Evolutionary conservation across 331 rosid genomes (phyloP).

Genomic region (Rosa hybrid): DNA sequence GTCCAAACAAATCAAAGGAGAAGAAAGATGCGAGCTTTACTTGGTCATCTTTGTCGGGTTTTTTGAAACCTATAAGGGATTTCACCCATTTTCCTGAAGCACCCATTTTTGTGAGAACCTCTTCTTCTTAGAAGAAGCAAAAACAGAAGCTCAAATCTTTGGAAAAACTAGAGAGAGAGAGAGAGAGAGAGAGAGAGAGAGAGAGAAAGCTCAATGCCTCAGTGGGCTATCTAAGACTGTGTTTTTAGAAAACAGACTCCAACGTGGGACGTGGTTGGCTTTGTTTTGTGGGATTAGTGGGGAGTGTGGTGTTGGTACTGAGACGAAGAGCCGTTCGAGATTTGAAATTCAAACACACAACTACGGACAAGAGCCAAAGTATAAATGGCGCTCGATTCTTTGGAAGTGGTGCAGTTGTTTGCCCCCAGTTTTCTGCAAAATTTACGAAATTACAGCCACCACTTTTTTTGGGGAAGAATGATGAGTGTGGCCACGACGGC

Average conservation of each 20-base stretch:
- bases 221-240: too few species aligned
- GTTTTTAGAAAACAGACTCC: slow-evolving; percentile 3
- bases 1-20: not conserved
- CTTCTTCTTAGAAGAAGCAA: not conserved
- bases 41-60: slow-evolving; percentile 67
- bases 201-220: not conserved
- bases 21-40: slow-evolving; percentile 35
- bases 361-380: slow-evolving; percentile 36
- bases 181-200: not conserved
- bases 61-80: slow-evolving; percentile 66
- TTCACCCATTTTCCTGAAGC: slow-evolving; percentile 95
- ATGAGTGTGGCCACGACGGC: slow-evolving; percentile 27
- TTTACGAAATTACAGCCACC: slow-evolving; percentile 33
- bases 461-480: not conserved
- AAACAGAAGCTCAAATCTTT: not conserved
- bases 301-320: slow-evolving; percentile 22
- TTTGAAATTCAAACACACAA: slow-evolving; percentile 81
- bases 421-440: slow-evolving; percentile 5
- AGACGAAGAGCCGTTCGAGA: slow-evolving; percentile 24
- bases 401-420: not conserved
- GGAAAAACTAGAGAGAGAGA: not conserved
- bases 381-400: slow-evolving; percentile 46
- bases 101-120: slow-evolving; percentile 51
- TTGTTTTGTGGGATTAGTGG: slow-evolving; percentile 27
- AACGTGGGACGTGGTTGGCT: slow-evolving; percentile 24